These are phyloP conservation scores for Acanthamoeba royreba DNA, from an alignment of 208 protist genomes.

Conservation along the genomic window DNA sequence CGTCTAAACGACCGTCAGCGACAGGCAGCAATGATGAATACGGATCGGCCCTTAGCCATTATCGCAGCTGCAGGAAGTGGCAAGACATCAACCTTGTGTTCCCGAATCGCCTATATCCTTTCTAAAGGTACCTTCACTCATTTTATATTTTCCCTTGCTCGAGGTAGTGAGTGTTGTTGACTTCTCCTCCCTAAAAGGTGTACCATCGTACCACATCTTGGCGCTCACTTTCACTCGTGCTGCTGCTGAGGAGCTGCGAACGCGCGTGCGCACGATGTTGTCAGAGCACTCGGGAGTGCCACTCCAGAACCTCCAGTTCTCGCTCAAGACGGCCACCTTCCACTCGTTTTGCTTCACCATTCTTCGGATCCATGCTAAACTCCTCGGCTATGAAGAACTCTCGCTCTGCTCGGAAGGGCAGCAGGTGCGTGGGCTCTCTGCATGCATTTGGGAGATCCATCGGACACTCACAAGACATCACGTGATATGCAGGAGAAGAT, in stretches of 20 bases:
- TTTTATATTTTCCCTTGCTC: no score
- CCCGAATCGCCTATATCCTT: not conserved
- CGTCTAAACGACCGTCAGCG: not conserved
- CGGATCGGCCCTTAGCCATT: not conserved
- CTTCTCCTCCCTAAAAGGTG: no score
- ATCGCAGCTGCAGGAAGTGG: not conserved
- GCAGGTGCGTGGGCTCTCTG: no score
- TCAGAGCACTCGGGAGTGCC: not conserved
- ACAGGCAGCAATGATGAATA: not conserved
- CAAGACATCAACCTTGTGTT: not conserved
- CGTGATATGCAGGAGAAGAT: not conserved
- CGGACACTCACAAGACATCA: no score
- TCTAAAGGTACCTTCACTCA: not conserved
- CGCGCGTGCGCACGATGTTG: not conserved
- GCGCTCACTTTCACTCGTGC: slow-evolving; percentile 13
- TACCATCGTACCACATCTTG: not conserved
- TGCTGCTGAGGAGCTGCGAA: not conserved
- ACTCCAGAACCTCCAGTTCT: not conserved
- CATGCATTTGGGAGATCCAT: no score
- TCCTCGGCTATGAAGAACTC: not conserved
- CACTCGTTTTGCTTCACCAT: not conserved
- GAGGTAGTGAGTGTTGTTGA: no score
- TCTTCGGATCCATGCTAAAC: not conserved
- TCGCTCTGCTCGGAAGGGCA: not conserved
- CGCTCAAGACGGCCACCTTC: not conserved